Evolutionary conservation across 495 filamentous ascomycete genomes (phyloP).

Genomic region (Aspergillus homomorphus): DNA sequence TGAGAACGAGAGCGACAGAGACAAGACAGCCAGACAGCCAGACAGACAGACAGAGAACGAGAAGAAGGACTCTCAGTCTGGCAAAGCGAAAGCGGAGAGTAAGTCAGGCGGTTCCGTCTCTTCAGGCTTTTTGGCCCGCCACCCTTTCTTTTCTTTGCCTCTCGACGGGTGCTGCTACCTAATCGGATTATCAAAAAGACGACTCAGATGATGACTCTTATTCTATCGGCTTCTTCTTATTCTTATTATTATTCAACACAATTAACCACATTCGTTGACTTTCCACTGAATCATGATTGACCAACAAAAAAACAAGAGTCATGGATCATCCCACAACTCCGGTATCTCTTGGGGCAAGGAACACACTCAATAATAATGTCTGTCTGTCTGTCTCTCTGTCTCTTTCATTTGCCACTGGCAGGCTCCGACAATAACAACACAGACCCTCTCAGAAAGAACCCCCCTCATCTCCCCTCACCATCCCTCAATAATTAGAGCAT

Average conservation of each 20-base stretch:
- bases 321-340: not conserved
- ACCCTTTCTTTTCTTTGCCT: not conserved
- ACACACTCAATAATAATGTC: not conserved
- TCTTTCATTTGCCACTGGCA: not conserved
- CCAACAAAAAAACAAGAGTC: not conserved
- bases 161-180: not conserved
- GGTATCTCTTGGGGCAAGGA: not conserved
- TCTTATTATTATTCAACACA: not conserved
- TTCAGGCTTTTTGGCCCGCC: conserved; percentile 7
- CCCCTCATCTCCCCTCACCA: too few relatives aligned
- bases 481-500: not conserved
- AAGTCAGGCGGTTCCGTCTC: conserved; percentile 5
- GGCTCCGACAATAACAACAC: not conserved
- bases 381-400: not conserved
- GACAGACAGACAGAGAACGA: too few relatives aligned
- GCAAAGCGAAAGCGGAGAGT: conserved; percentile 7
- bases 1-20: not conserved
- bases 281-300: not conserved
- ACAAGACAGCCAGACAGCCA: not conserved
- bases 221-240: too few relatives aligned
- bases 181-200: not conserved
- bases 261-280: not conserved
- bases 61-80: not conserved
- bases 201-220: too few relatives aligned
- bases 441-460: too few relatives aligned